Evolutionary conservation across 2,329 filamentous ascomycete genomes (phyloP).

Genomic region (Diaporthe vaccinii): DNA sequence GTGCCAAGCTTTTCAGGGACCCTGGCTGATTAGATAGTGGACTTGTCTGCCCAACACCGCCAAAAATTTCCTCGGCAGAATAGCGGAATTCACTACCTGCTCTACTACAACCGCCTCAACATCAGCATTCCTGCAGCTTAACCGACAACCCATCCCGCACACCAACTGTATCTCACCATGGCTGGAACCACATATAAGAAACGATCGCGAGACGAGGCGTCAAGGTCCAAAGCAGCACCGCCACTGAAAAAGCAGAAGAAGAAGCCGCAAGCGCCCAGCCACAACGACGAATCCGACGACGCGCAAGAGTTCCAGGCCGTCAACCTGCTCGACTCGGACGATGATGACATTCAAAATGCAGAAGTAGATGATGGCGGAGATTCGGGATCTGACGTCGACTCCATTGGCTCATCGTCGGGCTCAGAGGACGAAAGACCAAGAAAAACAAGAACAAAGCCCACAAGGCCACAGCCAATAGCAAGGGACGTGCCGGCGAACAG

Average conservation of each 20-base stretch:
- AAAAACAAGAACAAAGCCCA: constrained; percentile 44
- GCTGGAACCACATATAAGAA: constrained; percentile 50
- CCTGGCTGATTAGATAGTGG: neutral
- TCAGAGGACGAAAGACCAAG: constrained; percentile 52
- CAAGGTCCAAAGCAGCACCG: constrained; percentile 52
- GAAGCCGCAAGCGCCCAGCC: constrained; percentile 63
- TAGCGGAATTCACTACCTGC: neutral
- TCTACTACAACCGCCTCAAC: neutral
- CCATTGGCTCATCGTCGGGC: constrained; percentile 53
- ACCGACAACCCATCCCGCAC: too few species aligned
- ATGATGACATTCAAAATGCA: constrained; percentile 69
- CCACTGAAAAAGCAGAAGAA: constrained; percentile 66
- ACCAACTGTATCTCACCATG: constrained; percentile 43
- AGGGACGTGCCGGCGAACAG: constrained; percentile 45
- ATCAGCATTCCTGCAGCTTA: neutral
- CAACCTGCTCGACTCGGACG: constrained; percentile 68
- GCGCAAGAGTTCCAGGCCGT: constrained; percentile 63
- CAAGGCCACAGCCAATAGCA: constrained; percentile 41
- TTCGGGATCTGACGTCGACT: constrained; percentile 49
- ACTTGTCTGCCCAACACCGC: constrained; percentile 26
- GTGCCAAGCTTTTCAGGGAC: neutral
- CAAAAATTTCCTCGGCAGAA: constrained; percentile 41
- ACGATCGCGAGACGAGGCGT: constrained; percentile 49
- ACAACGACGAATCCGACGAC: constrained; percentile 53
- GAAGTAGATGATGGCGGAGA: constrained; percentile 62